These are phyloP conservation scores for Yarrowia hollandica DNA, from an alignment of 805 yeast species.

Conservation along the genomic window DNA sequence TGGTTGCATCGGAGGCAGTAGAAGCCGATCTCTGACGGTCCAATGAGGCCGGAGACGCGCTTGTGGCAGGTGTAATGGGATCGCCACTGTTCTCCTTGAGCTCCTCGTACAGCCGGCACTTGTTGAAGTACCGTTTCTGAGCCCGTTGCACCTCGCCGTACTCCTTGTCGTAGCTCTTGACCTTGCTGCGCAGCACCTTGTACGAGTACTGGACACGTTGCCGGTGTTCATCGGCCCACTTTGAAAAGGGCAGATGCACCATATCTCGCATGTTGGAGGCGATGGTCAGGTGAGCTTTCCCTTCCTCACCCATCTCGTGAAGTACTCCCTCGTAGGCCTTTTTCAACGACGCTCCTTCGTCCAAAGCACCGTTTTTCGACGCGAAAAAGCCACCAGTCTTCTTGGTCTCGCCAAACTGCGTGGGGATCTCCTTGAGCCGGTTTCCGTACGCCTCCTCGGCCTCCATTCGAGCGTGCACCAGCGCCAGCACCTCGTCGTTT, in stretches of 20 bases:
- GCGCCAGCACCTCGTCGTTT: slow-evolving; percentile 63
- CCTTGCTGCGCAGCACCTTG: slow-evolving; percentile 51
- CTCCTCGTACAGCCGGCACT: slow-evolving; percentile 72
- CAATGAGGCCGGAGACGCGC: not conserved
- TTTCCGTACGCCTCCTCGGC: slow-evolving; percentile 67
- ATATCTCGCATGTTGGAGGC: slow-evolving; percentile 59
- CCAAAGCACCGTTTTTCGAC: slow-evolving; percentile 38
- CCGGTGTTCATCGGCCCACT: slow-evolving; percentile 74
- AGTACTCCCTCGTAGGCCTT: slow-evolving; percentile 61
- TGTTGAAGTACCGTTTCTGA: slow-evolving; percentile 72
- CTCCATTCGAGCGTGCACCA: slow-evolving; percentile 70
- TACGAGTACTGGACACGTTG: slow-evolving; percentile 65
- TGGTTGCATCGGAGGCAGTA: slow-evolving; percentile 19
- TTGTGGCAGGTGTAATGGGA: not conserved
- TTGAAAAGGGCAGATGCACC: slow-evolving; percentile 68
- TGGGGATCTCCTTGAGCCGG: slow-evolving; percentile 48
- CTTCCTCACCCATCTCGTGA: slow-evolving; percentile 57
- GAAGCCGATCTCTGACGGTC: slow-evolving; percentile 17
- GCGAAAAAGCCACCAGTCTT: slow-evolving; percentile 45
- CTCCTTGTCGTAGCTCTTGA: slow-evolving; percentile 53
- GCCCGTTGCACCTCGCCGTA: slow-evolving; percentile 52
- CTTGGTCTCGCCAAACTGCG: slow-evolving; percentile 43
- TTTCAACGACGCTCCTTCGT: slow-evolving; percentile 67
- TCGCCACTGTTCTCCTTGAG: slow-evolving; percentile 3
- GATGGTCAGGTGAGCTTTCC: slow-evolving; percentile 57